These are phyloP conservation scores for Huntiella moniliformis DNA, from an alignment of 2,329 filamentous ascomycete genomes.

Conservation along the genomic window DNA sequence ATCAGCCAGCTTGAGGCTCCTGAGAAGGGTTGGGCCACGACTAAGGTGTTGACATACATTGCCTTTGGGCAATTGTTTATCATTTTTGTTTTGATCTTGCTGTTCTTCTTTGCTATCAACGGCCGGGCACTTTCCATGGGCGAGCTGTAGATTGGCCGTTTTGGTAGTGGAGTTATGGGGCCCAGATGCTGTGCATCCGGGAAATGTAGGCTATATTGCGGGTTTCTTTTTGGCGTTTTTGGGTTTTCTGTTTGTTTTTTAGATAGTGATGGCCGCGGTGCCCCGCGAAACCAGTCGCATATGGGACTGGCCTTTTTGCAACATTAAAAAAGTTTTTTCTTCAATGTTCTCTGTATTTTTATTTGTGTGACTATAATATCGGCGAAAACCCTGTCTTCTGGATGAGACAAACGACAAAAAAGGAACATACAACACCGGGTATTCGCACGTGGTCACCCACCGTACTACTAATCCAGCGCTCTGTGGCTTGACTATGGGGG, in stretches of 20 bases:
- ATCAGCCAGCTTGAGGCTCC: background rate
- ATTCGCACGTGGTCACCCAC: conserved; percentile 8
- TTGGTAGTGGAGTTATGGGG: background rate
- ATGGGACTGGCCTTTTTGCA: background rate
- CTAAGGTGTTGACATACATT: background rate
- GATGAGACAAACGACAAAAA: background rate
- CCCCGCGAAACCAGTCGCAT: background rate
- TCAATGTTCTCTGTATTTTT: background rate
- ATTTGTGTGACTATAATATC: background rate
- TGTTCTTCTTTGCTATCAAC: background rate
- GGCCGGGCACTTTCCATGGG: background rate
- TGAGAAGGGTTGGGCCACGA: background rate
- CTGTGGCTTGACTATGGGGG: conserved; percentile 6
- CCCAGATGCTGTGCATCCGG: background rate
- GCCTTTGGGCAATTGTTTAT: background rate
- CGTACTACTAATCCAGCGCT: conserved; percentile 6
- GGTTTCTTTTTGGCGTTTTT: background rate
- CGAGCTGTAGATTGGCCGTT: background rate
- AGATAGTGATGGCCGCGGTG: background rate
- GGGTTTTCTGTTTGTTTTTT: background rate
- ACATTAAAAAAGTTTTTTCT: background rate
- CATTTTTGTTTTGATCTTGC: background rate
- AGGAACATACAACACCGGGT: conserved; percentile 5
- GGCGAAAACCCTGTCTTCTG: background rate
- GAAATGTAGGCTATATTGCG: background rate